These are phyloP conservation scores for Xenoacremonium recifei DNA, from an alignment of 2,329 filamentous ascomycete genomes.

Conservation along the genomic window DNA sequence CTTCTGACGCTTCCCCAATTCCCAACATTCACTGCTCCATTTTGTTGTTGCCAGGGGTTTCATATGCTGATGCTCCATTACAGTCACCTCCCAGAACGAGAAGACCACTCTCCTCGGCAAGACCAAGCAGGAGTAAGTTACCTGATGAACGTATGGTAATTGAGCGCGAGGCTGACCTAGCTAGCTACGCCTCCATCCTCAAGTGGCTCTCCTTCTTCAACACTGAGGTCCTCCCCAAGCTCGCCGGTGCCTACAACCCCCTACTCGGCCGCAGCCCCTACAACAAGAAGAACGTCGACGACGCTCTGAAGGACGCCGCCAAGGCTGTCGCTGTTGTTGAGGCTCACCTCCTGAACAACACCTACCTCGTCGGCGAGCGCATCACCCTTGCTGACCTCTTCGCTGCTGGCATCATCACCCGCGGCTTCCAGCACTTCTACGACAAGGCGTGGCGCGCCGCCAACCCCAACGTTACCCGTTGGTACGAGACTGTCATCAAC, in stretches of 20 bases:
- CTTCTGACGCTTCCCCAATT: conserved; percentile 62
- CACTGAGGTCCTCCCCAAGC: conserved; percentile 71
- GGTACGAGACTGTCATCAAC: conserved; percentile 93
- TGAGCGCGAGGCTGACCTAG: conserved; percentile 21
- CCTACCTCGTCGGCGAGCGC: conserved; percentile 96
- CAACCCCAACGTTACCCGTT: conserved; percentile 85
- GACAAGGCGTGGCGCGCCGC: conserved; percentile 83
- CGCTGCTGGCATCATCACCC: conserved; percentile 71
- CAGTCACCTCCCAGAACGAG: conserved; percentile 99
- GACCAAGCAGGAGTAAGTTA: conserved; percentile 96
- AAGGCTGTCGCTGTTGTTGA: conserved; percentile 74
- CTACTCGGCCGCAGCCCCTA: conserved; percentile 79
- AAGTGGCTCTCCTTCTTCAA: conserved; percentile 99
- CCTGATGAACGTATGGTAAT: background rate
- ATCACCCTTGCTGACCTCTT: conserved; percentile 96
- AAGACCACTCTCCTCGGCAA: conserved; percentile 99
- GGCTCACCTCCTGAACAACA: conserved; percentile 86
- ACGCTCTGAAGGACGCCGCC: conserved; percentile 65
- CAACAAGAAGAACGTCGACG: conserved; percentile 97
- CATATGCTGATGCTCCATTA: conserved; percentile 33
- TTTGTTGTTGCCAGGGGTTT: no score
- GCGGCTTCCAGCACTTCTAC: conserved; percentile 92
- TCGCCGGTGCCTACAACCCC: conserved; percentile 83
- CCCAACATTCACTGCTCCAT: no score
- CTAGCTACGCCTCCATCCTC: conserved; percentile 87